These are phyloP conservation scores for Aspergillus ustus DNA, from an alignment of 2,329 filamentous ascomycete species.

Conservation along the genomic window DNA sequence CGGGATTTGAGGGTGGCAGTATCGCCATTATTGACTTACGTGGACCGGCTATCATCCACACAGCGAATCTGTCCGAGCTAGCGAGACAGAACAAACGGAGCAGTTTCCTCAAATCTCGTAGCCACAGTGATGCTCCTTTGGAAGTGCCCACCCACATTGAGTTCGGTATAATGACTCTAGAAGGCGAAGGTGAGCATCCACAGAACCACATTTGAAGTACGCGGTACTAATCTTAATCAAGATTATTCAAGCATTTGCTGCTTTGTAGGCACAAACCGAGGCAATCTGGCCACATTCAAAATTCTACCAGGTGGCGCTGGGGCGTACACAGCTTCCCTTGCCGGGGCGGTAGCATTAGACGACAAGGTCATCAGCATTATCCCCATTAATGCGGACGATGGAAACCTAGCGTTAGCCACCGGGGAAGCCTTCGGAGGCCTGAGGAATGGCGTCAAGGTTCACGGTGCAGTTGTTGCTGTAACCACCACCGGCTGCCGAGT, in stretches of 20 bases:
- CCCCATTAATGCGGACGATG: slow-evolving; percentile 79
- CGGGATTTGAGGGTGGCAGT: slow-evolving; percentile 81
- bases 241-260: slow-evolving; percentile 92
- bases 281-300: slow-evolving; percentile 88
- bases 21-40: slow-evolving; percentile 85
- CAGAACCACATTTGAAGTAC: neutral
- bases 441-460: slow-evolving; percentile 72
- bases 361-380: slow-evolving; percentile 75
- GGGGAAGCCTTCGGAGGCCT: slow-evolving; percentile 76
- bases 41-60: slow-evolving; percentile 82
- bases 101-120: slow-evolving; percentile 67
- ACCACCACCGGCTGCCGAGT: slow-evolving; percentile 76
- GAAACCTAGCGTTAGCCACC: slow-evolving; percentile 75
- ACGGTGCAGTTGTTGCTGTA: slow-evolving; percentile 81
- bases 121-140: slow-evolving; percentile 51
- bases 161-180: slow-evolving; percentile 90
- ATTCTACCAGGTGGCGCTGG: slow-evolving; percentile 73
- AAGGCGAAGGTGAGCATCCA: slow-evolving; percentile 69
- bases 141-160: slow-evolving; percentile 85
- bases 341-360: slow-evolving; percentile 69
- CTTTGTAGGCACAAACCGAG: slow-evolving; percentile 85
- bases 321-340: slow-evolving; percentile 73
- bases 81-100: slow-evolving; percentile 75
- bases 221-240: slow-evolving; percentile 35
- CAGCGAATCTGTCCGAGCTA: slow-evolving; percentile 73